Evolutionary conservation across 495 filamentous ascomycete species (phyloP).

Genomic region (Hyaloscypha variabilis): DNA sequence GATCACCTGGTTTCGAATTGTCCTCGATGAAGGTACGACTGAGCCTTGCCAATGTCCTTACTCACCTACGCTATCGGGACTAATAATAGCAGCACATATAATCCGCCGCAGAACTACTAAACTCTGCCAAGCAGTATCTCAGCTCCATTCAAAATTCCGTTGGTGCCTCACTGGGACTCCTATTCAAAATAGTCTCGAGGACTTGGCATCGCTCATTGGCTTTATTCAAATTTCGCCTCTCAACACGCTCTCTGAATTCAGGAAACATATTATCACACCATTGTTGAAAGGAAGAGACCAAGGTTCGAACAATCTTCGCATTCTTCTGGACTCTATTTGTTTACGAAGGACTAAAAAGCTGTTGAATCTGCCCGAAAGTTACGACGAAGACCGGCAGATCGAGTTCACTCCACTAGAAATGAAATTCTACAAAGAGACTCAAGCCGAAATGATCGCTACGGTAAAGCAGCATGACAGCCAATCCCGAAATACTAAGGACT

Average conservation of each 20-base stretch:
- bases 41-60: background rate
- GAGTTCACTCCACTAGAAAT: conserved; percentile 16
- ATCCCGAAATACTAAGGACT: conserved; percentile 15
- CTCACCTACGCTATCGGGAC: background rate
- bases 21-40: conserved; percentile 73
- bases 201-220: conserved; percentile 46
- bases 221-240: conserved; percentile 48
- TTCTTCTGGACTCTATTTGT: conserved; percentile 41
- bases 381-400: background rate
- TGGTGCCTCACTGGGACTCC: conserved; percentile 86
- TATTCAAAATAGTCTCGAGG: conserved; percentile 59
- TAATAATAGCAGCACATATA: conserved; percentile 52
- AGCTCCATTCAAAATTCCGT: conserved; percentile 66
- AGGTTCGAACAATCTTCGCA: conserved; percentile 35
- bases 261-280: conserved; percentile 35
- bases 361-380: conserved; percentile 40
- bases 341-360: conserved; percentile 41
- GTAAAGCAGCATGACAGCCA: conserved; percentile 7
- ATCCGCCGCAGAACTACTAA: conserved; percentile 79
- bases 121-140: conserved; percentile 63
- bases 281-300: conserved; percentile 25
- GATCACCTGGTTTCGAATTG: conserved; percentile 77
- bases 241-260: conserved; percentile 34
- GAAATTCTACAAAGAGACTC: conserved; percentile 5
- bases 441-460: background rate